Evolutionary conservation across 2,329 filamentous ascomycete genomes (phyloP).

Genomic region (Didymella lethalis): DNA sequence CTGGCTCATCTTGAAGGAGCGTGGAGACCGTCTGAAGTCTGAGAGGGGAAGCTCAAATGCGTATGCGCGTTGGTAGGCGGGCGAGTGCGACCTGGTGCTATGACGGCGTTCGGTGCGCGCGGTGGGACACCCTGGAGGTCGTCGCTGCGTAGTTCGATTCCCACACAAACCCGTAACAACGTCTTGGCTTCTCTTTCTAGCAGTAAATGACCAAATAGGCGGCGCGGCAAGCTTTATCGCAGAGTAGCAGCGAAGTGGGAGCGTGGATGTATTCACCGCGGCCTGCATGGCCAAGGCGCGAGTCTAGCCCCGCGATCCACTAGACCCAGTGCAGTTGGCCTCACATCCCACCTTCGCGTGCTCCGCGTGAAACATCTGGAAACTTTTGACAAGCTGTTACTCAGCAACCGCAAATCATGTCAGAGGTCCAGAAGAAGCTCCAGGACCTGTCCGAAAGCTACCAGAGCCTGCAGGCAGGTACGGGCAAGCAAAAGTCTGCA

Average conservation of each 20-base stretch:
- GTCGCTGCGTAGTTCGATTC: neutral
- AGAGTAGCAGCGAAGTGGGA: slow-evolving; percentile 11
- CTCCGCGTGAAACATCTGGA: slow-evolving; percentile 23
- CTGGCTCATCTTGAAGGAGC: slow-evolving; percentile 73
- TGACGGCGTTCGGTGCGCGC: slow-evolving; percentile 22
- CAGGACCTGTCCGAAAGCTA: slow-evolving; percentile 88
- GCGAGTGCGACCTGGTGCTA: slow-evolving; percentile 14
- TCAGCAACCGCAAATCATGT: slow-evolving; percentile 45
- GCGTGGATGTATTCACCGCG: slow-evolving; percentile 8
- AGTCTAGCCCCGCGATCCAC: slow-evolving; percentile 29
- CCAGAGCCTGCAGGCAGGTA: slow-evolving; percentile 84
- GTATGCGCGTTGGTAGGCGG: slow-evolving; percentile 22
- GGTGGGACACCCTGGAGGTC: slow-evolving; percentile 17
- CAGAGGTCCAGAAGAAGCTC: slow-evolving; percentile 75
- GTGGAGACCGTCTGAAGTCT: neutral
- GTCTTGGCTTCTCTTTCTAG: neutral
- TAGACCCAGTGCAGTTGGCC: slow-evolving; percentile 35
- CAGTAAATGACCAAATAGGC: neutral
- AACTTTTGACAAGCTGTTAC: slow-evolving; percentile 34
- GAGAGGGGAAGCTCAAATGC: neutral
- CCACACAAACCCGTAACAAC: neutral
- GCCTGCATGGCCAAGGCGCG: slow-evolving; percentile 20
- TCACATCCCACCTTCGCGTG: slow-evolving; percentile 35
- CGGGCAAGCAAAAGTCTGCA: neutral
- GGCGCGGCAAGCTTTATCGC: slow-evolving; percentile 1